Evolutionary conservation across 192 early-diverging fungal genomes (phyloP), one percentile per base, ranked within the genome.

Genomic region (Blastocladiella britannica): DNA sequence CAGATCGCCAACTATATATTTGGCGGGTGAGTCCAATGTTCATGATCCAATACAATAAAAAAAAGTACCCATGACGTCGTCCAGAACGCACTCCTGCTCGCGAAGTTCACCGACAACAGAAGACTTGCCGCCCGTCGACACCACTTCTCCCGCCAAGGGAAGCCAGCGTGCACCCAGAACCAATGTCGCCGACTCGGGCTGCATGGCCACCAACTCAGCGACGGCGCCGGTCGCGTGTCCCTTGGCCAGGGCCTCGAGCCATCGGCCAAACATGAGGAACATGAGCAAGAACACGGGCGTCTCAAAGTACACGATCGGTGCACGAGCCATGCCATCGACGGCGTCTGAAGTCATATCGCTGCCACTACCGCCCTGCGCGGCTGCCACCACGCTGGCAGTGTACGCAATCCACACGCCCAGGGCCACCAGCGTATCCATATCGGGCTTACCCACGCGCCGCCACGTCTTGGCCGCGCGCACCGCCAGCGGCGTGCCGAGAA

Each of bases 201-300:
- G 75, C 24, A 90, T 69, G n/a, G 72, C 70, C 70, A 88, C 70
- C 28, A 89, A 60, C 58, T 83, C 73, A 23, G 80, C 81, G 28
- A 89, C 80, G 0, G 85, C 85, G 63, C 81, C 78, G 6, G 82
- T 76, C 1, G 87, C 87, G 62, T 77, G 71, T 25, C 84, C 86
- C 56, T 86, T 90, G 4, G 85, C 86, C 63, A 78, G 76, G 12
- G 70, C 71, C 59, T 88, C 85, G 31, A 90, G 62, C 72, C 82
- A 90, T 62, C 84, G 86, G 43, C 88, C 88, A 23, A 88, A 64
- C 51, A 82, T 69, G 58, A 90, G 83, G 67, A 90, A 88, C 0
- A 83, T 83, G 43, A 88, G 79, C 56, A 90, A 61, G 30, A 86
- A 76, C 15, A 85, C 74, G 18, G 72, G 63, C 0, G 86, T 88